Conservation (phyloP, 148 eudicot species). For the Rhododendron molle region DNA sequence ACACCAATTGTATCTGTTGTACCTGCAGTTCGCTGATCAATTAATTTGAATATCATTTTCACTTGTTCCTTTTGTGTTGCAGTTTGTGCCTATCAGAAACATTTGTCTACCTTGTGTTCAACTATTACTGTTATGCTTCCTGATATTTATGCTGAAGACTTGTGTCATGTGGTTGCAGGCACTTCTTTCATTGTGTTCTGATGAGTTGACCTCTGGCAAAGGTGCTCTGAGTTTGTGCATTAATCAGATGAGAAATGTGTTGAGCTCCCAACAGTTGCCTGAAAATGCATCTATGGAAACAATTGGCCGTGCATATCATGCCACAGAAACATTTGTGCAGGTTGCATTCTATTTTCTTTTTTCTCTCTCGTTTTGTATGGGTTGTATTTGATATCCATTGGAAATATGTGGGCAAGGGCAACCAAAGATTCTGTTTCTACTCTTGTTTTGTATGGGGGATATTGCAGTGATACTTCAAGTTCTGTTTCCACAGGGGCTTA, state of each 20-base stretch:
- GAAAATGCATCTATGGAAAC: slow-evolving; percentile 86
- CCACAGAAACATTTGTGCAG: slow-evolving; percentile 97
- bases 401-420: not conserved
- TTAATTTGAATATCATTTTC: not conserved
- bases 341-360: slow-evolving; percentile 17
- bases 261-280: slow-evolving; percentile 81
- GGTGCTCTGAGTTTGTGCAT: slow-evolving; percentile 90
- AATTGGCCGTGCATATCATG: slow-evolving; percentile 91
- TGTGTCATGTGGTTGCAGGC: slow-evolving; percentile 47
- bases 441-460: not conserved
- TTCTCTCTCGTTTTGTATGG: not conserved
- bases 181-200: slow-evolving; percentile 84
- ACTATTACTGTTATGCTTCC: not conserved
- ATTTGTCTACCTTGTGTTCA: not conserved
- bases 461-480: slow-evolving; percentile 5
- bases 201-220: slow-evolving; percentile 70
- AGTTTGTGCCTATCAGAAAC: not conserved
- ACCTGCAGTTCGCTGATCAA: not conserved
- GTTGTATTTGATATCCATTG: not conserved
- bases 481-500: slow-evolving; percentile 55
- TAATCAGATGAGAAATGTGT: slow-evolving; percentile 74
- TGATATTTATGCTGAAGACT: slow-evolving; percentile 7
- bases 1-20: not conserved
- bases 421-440: not conserved
- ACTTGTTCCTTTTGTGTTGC: not conserved